phyloP scores from a whole-genome alignment of 2,329 filamentous ascomycete genomes.

The Neospermospora avenae region DNA sequence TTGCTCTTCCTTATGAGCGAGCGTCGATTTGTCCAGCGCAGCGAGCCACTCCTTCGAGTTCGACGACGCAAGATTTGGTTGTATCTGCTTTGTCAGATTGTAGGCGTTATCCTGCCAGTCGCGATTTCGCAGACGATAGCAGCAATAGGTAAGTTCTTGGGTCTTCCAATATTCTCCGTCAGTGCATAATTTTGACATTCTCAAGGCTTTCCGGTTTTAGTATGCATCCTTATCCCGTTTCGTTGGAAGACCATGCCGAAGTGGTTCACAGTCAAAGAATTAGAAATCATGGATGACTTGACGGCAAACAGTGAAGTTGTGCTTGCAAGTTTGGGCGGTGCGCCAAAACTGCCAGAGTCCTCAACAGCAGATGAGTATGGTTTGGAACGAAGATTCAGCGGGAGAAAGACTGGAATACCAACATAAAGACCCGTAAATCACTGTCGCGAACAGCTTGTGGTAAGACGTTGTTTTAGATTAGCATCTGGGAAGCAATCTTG shows the following conservation, averaged over 20 bases:
- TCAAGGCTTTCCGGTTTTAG: constrained; percentile 3
- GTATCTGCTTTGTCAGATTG: constrained; percentile 3
- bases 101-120: constrained; percentile 1
- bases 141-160: constrained; percentile 1
- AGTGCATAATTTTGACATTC: neutral
- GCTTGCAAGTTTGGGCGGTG: constrained; percentile 4
- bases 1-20: constrained; percentile 49
- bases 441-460: too few species aligned
- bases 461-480: neutral
- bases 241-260: constrained; percentile 4
- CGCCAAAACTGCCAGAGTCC: neutral
- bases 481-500: neutral
- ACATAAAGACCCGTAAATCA: neutral
- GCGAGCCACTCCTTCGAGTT: neutral
- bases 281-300: constrained; percentile 11
- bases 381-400: neutral
- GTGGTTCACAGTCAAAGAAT: constrained; percentile 6
- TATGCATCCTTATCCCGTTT: constrained; percentile 6
- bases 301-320: constrained; percentile 8
- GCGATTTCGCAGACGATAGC: constrained; percentile 8
- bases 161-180: neutral
- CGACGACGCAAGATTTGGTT: constrained; percentile 6
- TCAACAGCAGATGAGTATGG: neutral
- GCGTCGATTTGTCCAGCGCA: constrained; percentile 23
- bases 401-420: neutral